Conservation (phyloP, 768 basidiomycete genomes). For the Naematelia encephala region DNA sequence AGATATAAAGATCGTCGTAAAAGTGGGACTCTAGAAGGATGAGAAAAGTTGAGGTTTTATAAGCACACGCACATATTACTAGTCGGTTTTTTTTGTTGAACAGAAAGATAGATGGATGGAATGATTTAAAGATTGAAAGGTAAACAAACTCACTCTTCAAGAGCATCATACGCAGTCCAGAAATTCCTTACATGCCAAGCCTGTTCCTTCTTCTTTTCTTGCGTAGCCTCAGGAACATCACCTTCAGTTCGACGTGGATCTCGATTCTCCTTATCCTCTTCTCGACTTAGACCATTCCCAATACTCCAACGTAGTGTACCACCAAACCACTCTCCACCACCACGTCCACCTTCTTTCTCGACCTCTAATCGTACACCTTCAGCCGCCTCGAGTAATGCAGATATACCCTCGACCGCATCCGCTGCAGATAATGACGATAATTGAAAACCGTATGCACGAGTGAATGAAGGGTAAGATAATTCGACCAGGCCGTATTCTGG, state of each 20-base stretch:
- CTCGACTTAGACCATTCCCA: slow-evolving; percentile 47
- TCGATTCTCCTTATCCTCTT: slow-evolving; percentile 43
- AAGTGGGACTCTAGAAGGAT: slow-evolving; percentile 62
- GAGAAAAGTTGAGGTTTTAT: no score
- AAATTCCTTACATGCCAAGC: slow-evolving; percentile 89
- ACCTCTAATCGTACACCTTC: slow-evolving; percentile 85
- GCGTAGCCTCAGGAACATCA: slow-evolving; percentile 25
- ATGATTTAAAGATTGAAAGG: background rate
- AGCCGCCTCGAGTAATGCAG: slow-evolving; percentile 84
- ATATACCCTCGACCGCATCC: slow-evolving; percentile 85
- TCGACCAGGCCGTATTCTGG: slow-evolving; percentile 95
- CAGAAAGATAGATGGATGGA: no score
- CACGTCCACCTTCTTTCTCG: slow-evolving; percentile 80
- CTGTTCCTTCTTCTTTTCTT: slow-evolving; percentile 55
- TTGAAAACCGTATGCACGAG: slow-evolving; percentile 84
- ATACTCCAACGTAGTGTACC: slow-evolving; percentile 74
- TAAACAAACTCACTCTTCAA: slow-evolving; percentile 67
- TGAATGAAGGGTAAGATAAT: slow-evolving; percentile 88
- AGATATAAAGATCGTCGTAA: slow-evolving; percentile 74
- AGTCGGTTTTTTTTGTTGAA: no score
- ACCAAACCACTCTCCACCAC: slow-evolving; percentile 96
- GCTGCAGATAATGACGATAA: slow-evolving; percentile 84
- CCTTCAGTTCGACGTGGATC: slow-evolving; percentile 19
- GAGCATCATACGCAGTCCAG: slow-evolving; percentile 90
- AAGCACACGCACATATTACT: no score